Evolutionary conservation across 2,329 filamentous ascomycete species (phyloP), one percentile per base, ranked within the genome.

Genomic region (Sphaerulina vaccinii): DNA sequence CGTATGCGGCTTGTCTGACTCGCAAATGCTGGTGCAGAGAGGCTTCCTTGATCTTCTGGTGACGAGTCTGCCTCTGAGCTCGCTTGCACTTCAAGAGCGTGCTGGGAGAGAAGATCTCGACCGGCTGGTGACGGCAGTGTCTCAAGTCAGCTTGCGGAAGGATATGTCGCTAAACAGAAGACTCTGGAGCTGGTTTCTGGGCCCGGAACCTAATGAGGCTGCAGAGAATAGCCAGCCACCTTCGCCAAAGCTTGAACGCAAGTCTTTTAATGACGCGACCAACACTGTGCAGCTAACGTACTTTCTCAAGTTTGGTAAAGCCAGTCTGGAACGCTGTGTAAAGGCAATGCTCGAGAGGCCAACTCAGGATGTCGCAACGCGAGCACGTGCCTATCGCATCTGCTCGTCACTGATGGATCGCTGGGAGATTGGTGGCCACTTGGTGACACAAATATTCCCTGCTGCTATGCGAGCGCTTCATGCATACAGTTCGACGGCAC

Each of bases 91-190:
- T 7, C 91, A 95, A 67, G 79, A 81, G 13, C 81, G 80, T 39
- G 86, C 41, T 29, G 87, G 87, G 54, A 68, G 79, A 5, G 79
- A 80, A 27, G 95, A 99, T 65, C 75, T 96, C 15, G 86, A 96
- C 65, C 80, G 89, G 2, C 78, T 99, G 2, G 79, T 96, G 24
- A 81, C 84, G 52, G 88, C 92, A 13, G 91, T 92, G 5, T 84
- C 85, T n/a, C 85, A 88, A 1, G 91, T 99, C 16, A 90, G 97
- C 1, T 85, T 85, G 16, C 82, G 93, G 43, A 83, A 91, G 70
- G 93, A 99, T 59, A 99, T 99, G 93, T 95, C 92, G 66, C 75
- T 99, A 42, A 99, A 99, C 68, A 79, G 93, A 62, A 83, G 93
- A 32, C 74, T 99, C n/a, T 97, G 92, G 90, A 84, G 88, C 37